Percentiles rank a stretch among this genome's conserved stretches.
Evolutionary conservation across 2,329 filamentous ascomycete genomes (phyloP).

Genomic region (Ophiosphaerella korrae): DNA sequence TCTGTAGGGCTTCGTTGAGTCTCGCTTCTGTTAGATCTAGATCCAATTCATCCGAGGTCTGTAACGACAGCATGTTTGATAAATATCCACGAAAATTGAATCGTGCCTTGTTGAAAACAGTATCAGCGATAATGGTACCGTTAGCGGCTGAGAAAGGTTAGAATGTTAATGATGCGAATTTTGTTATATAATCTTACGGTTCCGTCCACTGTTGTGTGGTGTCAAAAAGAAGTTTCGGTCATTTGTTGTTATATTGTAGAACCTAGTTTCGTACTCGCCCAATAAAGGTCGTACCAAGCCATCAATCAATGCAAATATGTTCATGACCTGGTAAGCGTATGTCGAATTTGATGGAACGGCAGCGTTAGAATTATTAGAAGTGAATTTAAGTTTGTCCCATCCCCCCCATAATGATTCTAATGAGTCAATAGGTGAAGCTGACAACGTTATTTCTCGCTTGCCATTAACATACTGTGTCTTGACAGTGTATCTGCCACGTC

Average conservation of each 20-base stretch:
- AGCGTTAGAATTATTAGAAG: neutral
- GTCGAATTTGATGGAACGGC: neutral
- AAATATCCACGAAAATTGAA: neutral
- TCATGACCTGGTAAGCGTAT: neutral
- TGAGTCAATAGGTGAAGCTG: neutral
- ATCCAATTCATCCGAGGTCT: neutral
- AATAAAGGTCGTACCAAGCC: neutral
- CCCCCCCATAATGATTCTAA: neutral
- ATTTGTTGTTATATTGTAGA: neutral
- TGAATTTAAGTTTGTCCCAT: neutral
- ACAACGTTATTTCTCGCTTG: neutral
- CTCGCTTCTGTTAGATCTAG: constrained; percentile 5
- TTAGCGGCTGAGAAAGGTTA: neutral
- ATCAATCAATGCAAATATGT: neutral
- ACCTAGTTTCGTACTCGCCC: neutral
- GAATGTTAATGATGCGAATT: too few species aligned
- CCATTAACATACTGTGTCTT: neutral
- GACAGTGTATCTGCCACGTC: neutral
- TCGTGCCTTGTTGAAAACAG: constrained; percentile 4
- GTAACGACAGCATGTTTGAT: neutral
- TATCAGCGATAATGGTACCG: constrained; percentile 5
- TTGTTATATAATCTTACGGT: too few species aligned
- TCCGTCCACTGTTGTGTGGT: too few species aligned
- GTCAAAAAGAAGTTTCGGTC: too few species aligned
- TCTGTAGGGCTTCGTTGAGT: constrained; percentile 6